Percentiles rank a stretch among this genome's conserved stretches.
Conservation (phyloP, 805 yeast species). For the Hanseniaspora lindneri region DNA sequence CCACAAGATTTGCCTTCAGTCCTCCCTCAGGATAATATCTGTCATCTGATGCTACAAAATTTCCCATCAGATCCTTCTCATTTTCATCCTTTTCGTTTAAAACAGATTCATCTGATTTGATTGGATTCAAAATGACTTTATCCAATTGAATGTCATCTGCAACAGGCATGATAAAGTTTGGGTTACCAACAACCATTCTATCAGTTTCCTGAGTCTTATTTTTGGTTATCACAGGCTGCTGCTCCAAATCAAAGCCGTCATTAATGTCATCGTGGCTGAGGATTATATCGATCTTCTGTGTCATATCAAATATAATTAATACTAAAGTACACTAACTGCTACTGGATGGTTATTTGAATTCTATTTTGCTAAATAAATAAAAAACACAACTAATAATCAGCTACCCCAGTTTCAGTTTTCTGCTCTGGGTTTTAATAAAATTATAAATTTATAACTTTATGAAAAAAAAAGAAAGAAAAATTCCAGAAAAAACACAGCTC, state of each 20-base stretch:
- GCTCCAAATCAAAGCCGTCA: not conserved
- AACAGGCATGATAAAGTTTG: conserved; percentile 10
- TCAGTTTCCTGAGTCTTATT: not conserved
- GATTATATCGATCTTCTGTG: too few relatives aligned
- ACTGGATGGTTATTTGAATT: too few relatives aligned
- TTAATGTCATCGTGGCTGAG: not conserved
- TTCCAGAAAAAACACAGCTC: too few relatives aligned
- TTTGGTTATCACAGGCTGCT: not conserved
- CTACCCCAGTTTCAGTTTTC: too few relatives aligned
- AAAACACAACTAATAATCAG: too few relatives aligned
- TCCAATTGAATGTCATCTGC: conserved; percentile 10
- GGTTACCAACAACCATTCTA: conserved; percentile 8
- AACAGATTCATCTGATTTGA: conserved; percentile 5
- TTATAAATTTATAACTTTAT: too few relatives aligned
- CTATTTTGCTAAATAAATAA: too few relatives aligned
- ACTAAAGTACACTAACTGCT: too few relatives aligned
- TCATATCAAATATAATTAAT: too few relatives aligned
- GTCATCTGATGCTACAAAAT: conserved; percentile 23
- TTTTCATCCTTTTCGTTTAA: not conserved
- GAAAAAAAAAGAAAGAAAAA: too few relatives aligned
- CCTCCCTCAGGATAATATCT: conserved; percentile 50
- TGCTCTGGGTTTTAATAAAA: too few relatives aligned
- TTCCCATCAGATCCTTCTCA: conserved; percentile 1
- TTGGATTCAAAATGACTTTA: conserved; percentile 4
- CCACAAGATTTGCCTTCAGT: conserved; percentile 40